Evolutionary conservation across 2,329 filamentous ascomycete species (phyloP).

Genomic region (Venturia asperata): DNA sequence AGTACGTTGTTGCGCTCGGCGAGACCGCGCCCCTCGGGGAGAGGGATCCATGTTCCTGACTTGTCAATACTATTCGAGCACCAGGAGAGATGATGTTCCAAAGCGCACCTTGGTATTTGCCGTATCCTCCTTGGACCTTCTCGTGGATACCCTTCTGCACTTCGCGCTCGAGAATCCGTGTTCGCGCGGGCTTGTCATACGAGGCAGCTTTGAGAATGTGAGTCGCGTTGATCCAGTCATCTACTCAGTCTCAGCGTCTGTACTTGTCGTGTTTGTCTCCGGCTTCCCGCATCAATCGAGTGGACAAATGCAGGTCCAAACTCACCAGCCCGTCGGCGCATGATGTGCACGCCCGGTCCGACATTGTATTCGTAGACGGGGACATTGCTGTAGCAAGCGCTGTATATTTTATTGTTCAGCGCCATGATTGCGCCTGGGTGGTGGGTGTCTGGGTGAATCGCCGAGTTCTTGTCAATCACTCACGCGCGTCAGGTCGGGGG

Average conservation of each 20-base stretch:
- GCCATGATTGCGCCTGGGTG: constrained; percentile 9
- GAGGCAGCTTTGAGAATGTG: constrained; percentile 96
- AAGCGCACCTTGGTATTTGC: constrained; percentile 82
- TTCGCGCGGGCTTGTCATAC: constrained; percentile 93
- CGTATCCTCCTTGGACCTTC: constrained; percentile 96
- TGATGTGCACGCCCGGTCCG: constrained; percentile 77
- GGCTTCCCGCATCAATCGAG: constrained; percentile 8
- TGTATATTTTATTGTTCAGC: constrained; percentile 36
- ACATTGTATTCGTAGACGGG: constrained; percentile 93
- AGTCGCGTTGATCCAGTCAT: constrained; percentile 99
- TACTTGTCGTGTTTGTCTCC: neutral
- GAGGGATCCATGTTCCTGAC: constrained; percentile 88
- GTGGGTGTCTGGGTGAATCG: neutral
- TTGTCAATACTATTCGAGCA: neutral
- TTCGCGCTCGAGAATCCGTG: constrained; percentile 89
- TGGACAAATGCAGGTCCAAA: neutral
- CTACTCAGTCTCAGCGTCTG: constrained; percentile 30
- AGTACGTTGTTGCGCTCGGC: constrained; percentile 82
- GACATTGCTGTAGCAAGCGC: constrained; percentile 62
- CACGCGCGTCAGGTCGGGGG: neutral
- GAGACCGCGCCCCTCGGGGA: constrained; percentile 70
- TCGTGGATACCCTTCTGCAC: constrained; percentile 95
- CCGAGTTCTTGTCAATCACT: neutral
- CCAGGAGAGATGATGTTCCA: neutral
- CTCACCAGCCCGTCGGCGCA: constrained; percentile 66